Base-by-base conservation (phyloP, 2,329 filamentous ascomycete genomes). In the Lasiodiplodia sp. region DNA sequence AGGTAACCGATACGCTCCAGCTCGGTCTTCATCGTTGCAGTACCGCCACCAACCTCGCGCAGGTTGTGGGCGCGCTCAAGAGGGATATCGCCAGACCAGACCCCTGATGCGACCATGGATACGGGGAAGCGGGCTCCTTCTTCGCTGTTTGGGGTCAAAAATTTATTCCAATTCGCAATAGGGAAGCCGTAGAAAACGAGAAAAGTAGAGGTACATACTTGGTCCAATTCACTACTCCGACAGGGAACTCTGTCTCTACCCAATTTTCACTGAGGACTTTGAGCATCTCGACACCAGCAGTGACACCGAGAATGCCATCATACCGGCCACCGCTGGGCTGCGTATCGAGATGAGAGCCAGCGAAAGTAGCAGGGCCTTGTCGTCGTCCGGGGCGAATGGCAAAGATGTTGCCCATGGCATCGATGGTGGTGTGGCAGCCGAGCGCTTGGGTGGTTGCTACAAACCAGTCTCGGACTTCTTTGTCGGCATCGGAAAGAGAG, bases 401-500 rank as follows among this genome's bases (percentile, higher is more conserved):
- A 75, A 95, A 96, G 70, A 91, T 91, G 72, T 95, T 96, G 23
- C 92, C 92, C 87, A 95, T 94, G 31, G 87, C 83, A 75, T 96
- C 92, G 1, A 93, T 79, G 0, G 86, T 89, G 8, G 92, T 84
- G 3, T 84, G 83, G 77, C 92, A 95, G 11, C 89, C 91, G 0
- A 94, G 80, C 0, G 80, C 82, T 73, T 87, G 80, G 1, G 87
- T 88, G 0, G 88, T 89, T 21, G 88, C 77, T 0, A 89, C 85
- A 71, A 96, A 94, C 92, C 92, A 96, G 76, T 92, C 88, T 49
- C 92, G 87, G 14, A 86, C 91, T 73, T 86, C 79, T 75, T 90
- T 92, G 76, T 95, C 92, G 2, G 88, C 82, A 72, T 94, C 88
- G 2, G 89, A 89, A 23, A 95, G 84, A 3, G 91, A 83, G 1